A percentile compares a stretch with the other conserved stretches of the same genome.
Evolutionary conservation across 2,329 filamentous ascomycete species (phyloP).

Genomic region (Phialemonium atrogriseum): DNA sequence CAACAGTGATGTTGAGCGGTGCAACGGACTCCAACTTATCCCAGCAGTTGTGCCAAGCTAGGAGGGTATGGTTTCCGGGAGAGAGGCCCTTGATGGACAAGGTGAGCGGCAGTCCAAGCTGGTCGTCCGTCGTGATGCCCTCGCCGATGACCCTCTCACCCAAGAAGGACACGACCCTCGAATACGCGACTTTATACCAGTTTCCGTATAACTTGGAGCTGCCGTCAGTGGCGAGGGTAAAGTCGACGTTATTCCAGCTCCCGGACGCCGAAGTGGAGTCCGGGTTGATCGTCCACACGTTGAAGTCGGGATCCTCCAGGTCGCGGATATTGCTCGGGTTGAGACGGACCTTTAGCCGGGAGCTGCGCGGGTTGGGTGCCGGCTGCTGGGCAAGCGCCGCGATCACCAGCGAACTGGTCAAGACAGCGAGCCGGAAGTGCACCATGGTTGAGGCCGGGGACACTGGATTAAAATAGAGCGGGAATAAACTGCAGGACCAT

Average conservation of each 20-base stretch:
- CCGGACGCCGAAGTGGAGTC: conserved; percentile 5
- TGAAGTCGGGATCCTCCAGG: conserved; percentile 8
- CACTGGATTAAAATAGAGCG: too few species aligned
- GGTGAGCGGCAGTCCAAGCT: conserved; percentile 14
- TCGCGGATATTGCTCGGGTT: conserved; percentile 10
- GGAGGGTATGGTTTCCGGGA: conserved; percentile 17
- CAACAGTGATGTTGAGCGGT: conserved; percentile 15
- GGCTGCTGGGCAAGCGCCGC: too few species aligned
- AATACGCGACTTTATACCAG: conserved; percentile 17
- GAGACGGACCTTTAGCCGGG: conserved; percentile 8
- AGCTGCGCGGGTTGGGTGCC: conserved; percentile 4
- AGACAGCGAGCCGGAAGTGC: too few species aligned
- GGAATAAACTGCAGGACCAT: too few species aligned
- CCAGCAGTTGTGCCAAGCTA: conserved; percentile 23
- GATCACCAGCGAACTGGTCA: too few species aligned
- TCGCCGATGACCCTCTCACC: conserved; percentile 20
- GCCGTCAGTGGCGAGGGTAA: conserved; percentile 6
- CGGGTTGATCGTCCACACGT: conserved; percentile 10
- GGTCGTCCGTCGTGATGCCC: conserved; percentile 17
- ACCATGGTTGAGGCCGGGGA: too few species aligned
- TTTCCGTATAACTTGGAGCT: conserved; percentile 14
- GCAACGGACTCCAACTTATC: conserved; percentile 15
- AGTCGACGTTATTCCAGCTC: too few species aligned
- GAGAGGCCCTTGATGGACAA: conserved; percentile 18
- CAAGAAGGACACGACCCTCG: conserved; percentile 16